phyloP scores from a whole-genome alignment of 768 basidiomycete species.

The Tricholoma bakamatsutake region DNA sequence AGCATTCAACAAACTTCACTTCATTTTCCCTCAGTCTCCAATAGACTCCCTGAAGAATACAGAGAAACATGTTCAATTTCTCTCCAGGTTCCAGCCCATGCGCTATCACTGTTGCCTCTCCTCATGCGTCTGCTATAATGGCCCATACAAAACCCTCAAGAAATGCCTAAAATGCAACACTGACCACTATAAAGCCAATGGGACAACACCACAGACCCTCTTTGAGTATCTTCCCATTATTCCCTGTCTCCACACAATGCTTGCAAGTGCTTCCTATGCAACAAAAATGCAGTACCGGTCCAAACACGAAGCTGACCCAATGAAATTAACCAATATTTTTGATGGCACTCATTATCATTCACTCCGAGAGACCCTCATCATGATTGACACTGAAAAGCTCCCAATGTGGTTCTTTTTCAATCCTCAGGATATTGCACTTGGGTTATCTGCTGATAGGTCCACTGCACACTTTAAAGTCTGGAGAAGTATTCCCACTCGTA shows the following conservation, averaged over 20 bases:
- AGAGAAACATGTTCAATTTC: not conserved
- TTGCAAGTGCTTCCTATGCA: conserved; percentile 14
- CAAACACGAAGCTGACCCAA: conserved; percentile 6
- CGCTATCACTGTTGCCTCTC: conserved; percentile 36
- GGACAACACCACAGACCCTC: conserved; percentile 16
- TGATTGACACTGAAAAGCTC: conserved; percentile 18
- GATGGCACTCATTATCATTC: conserved; percentile 24
- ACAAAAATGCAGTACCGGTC: conserved; percentile 23
- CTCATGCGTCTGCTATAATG: conserved; percentile 22
- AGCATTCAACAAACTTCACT: conserved; percentile 20
- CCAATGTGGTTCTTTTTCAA: conserved; percentile 28
- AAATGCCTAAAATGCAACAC: conserved; percentile 32
- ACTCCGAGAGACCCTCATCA: conserved; percentile 17
- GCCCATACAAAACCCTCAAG: conserved; percentile 15
- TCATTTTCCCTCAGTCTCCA: conserved; percentile 15
- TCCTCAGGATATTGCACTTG: not conserved
- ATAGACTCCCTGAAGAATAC: conserved; percentile 15
- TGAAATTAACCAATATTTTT: conserved; percentile 26
- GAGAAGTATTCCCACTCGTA: too few species aligned
- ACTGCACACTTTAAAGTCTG: too few species aligned
- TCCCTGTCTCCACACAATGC: conserved; percentile 21
- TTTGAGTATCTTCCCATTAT: conserved; percentile 36
- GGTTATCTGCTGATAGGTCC: too few species aligned
- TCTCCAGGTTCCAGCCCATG: conserved; percentile 3
- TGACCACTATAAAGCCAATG: not conserved